Evolutionary conservation across 192 early-diverging fungal genomes (phyloP).

Genomic region (Coemansia reversa): DNA sequence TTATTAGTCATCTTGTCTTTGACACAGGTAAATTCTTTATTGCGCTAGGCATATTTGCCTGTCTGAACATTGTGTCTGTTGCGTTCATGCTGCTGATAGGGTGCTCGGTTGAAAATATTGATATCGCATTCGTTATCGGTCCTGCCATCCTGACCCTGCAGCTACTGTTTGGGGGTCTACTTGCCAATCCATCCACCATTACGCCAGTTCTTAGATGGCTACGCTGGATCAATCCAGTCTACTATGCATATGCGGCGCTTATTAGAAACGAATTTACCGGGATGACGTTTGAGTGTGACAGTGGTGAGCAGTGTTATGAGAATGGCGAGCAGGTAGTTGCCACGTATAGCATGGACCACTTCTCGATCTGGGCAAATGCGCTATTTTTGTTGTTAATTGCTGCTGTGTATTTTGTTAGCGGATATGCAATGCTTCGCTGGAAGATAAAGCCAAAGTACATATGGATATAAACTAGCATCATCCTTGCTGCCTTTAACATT

Average conservation of each 20-base stretch:
- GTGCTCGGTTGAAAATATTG: conserved; percentile 30
- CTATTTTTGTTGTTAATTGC: conserved; percentile 35
- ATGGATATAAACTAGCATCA: conserved; percentile 23
- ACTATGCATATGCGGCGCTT: conserved; percentile 50
- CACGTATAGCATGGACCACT: conserved; percentile 39
- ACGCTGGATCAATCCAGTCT: conserved; percentile 51
- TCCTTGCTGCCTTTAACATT: background rate
- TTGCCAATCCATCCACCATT: conserved; percentile 45
- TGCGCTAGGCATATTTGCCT: conserved; percentile 34
- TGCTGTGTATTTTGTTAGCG: conserved; percentile 20
- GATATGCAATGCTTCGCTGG: conserved; percentile 49
- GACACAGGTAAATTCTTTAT: conserved; percentile 40
- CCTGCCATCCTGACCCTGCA: conserved; percentile 44
- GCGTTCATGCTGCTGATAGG: conserved; percentile 51
- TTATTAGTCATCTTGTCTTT: conserved; percentile 45
- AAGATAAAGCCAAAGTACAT: conserved; percentile 53
- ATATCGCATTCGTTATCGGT: conserved; percentile 46
- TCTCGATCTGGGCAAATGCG: conserved; percentile 29
- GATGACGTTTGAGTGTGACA: conserved; percentile 30
- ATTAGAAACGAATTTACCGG: conserved; percentile 50
- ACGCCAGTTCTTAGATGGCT: conserved; percentile 52
- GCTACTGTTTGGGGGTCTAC: conserved; percentile 53
- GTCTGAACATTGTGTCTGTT: conserved; percentile 44
- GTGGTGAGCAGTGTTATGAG: conserved; percentile 29
- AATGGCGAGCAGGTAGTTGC: conserved; percentile 41